Evolutionary conservation across 345 rosid genomes (phyloP).

Genomic region (Gossypium thurberi): DNA sequence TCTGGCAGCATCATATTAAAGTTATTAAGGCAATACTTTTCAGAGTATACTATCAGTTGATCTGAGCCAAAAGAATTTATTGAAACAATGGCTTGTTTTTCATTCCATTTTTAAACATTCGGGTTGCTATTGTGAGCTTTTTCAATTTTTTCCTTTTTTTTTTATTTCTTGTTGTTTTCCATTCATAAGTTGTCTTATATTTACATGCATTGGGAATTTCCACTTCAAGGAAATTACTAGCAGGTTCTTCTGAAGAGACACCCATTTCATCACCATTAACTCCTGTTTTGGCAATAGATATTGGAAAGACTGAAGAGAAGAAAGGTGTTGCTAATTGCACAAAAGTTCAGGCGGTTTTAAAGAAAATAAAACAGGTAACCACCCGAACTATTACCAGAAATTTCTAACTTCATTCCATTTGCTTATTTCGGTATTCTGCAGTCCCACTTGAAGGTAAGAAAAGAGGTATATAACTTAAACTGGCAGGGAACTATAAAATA

Average conservation of each 20-base stretch:
- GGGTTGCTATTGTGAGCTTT: neutral
- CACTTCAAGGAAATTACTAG: conserved; percentile 54
- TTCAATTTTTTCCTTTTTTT: neutral
- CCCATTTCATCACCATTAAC: conserved; percentile 77
- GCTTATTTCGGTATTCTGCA: neutral
- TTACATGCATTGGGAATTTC: conserved; percentile 50
- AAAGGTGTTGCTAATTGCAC: conserved; percentile 51
- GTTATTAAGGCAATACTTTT: neutral
- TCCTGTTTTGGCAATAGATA: conserved; percentile 42
- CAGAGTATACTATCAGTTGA: neutral
- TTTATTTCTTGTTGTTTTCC: neutral
- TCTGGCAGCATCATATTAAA: neutral
- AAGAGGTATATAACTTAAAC: neutral
- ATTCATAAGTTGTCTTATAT: conserved; percentile 14
- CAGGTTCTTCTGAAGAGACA: conserved; percentile 44
- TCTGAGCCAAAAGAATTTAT: neutral
- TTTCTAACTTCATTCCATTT: neutral
- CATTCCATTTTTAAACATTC: neutral
- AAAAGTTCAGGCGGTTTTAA: conserved; percentile 74
- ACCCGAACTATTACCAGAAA: neutral
- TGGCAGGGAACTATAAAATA: neutral
- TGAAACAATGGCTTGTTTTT: neutral
- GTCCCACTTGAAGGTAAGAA: neutral
- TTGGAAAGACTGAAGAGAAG: conserved; percentile 60
- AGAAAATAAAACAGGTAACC: conserved; percentile 79